Base-by-base conservation (phyloP, 257 asterid genomes). In the Lycium barbarum region DNA sequence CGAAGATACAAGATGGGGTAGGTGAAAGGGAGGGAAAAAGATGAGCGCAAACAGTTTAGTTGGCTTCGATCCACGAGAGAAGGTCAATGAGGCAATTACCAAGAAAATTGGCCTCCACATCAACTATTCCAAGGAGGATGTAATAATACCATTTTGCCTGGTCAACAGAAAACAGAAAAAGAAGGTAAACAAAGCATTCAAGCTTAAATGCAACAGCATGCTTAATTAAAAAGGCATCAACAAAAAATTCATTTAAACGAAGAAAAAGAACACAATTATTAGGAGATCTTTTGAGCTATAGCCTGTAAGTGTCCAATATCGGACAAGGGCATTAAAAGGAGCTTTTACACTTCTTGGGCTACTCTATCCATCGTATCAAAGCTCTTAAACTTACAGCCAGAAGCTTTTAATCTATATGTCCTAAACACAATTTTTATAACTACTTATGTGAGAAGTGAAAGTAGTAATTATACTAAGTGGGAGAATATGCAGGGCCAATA, bases 141-240 rank as follows among this genome's bases (percentile, higher is more conserved):
- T 96, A 96, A 88, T 92, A 96, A 86, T 94, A 93, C 98, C 99
- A 96, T 90, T 92, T 93, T 79, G 94, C 92, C 99, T 95, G 97
- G 88, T 85, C 82, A 84, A 82, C 45, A 15, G 83, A 71, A 76
- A 62, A 12, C 74, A 79, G 82, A 73, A 73, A 6, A 82, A 43
- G 14, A 73, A 74, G 81, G 79, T 83, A 33, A 49, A 43, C 35
- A 40, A 18, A 68, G 58, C 63, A 67, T 68, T 26, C 45, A 83
- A 67, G 43, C 57, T 26, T 36, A 47, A 17, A 58, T 12, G 63
- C 67, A 47, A 13, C 65, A 78, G 26, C 63, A 22, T 76, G 63
- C 47, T 78, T 13, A 51, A 76, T 76, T 51, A 76, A 51, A 51
- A n/a, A 51, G 22, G 63, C 63, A 51, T 78, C 65, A 51, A 22